These are phyloP conservation scores for Apostasia ramifera DNA, from an alignment of 106 monocot species.

Conservation along the genomic window DNA sequence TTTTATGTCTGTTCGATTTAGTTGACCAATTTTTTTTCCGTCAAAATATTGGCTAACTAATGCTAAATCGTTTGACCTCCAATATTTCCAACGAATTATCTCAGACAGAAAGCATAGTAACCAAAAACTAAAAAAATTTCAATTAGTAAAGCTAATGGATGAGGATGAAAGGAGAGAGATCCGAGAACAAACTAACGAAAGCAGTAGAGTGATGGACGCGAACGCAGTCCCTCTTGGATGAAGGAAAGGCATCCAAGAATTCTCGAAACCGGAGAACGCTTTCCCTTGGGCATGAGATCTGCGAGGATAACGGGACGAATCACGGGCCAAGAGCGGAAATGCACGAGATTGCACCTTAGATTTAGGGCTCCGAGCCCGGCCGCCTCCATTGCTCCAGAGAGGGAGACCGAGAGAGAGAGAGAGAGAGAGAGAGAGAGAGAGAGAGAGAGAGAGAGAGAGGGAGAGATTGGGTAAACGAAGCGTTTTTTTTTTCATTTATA, in stretches of 20 bases:
- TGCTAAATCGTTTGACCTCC: too few species aligned
- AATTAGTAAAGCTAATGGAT: not conserved
- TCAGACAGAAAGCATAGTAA: not conserved
- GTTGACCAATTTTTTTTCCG: too few species aligned
- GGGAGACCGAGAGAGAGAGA: too few species aligned
- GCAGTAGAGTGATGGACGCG: slow-evolving; percentile 6
- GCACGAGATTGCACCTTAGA: not conserved
- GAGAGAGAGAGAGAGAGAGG: too few species aligned
- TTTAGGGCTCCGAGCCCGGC: slow-evolving; percentile 9
- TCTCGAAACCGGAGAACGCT: not conserved
- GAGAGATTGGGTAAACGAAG: too few species aligned
- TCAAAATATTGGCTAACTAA: too few species aligned
- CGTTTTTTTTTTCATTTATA: not conserved
- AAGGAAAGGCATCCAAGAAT: not conserved
- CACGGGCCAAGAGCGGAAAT: slow-evolving; percentile 6
- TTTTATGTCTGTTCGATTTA: too few species aligned
- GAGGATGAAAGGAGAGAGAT: not conserved
- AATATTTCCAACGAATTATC: not conserved
- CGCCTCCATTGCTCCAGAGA: slow-evolving; percentile 1
- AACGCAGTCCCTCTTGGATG: not conserved
- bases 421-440: too few species aligned
- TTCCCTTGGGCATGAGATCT: not conserved
- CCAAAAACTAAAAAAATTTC: not conserved
- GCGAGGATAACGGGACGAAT: slow-evolving; percentile 9
- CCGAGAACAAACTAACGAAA: slow-evolving; percentile 8